Evolutionary conservation across 306 rosid species (phyloP), one percentile per base, ranked within the genome.

Genomic region (Phaseolus lunatus): DNA sequence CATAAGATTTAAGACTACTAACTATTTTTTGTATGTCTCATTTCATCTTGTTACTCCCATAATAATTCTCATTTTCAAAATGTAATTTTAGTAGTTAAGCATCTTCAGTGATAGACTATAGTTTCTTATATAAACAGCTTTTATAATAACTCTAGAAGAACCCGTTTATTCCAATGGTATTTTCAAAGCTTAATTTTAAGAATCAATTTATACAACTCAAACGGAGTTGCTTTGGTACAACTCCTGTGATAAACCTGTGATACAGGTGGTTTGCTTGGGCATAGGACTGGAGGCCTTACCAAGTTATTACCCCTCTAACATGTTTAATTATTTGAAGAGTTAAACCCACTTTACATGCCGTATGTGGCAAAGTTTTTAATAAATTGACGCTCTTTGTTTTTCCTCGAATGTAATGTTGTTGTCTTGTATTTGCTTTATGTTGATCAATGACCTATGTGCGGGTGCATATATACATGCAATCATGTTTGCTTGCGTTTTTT

Each of bases 301-400:
- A 18, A 49, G 23, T 59, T 14, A 58, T 45, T 79, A n/a, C 39
- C 37, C 58, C 72, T 49, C 26, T 54, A 48, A 26, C 67, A 43
- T 33, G 22, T 50, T 8, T 47, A 11, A 33, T 59, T 14, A 6
- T 69, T 20, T 47, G 37, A 43, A 62, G 16, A 70, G 39, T 33
- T 48, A 56, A 64, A 78, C 48, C 26, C 47, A 3, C 23, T 70
- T 70, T 70, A 33, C 24, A 43, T 70, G 45, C 63, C 43, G 39
- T 39, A 72, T 24, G 43, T 33, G 56, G 31, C 7, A 33, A 61
- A 39, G 53, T 57, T 47, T 31, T 19, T 33, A 16, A 57, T 45
- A 65, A 72, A 67, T 26, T 16, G 39, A 22, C 3, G 41, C 26
- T 62, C 15, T 27, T 44, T 57, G 45, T 7, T 24, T 41, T 73